Evolutionary conservation across 108 stramenopile species (phyloP).

Genomic region (Cyclostephanos invisitatus): DNA sequence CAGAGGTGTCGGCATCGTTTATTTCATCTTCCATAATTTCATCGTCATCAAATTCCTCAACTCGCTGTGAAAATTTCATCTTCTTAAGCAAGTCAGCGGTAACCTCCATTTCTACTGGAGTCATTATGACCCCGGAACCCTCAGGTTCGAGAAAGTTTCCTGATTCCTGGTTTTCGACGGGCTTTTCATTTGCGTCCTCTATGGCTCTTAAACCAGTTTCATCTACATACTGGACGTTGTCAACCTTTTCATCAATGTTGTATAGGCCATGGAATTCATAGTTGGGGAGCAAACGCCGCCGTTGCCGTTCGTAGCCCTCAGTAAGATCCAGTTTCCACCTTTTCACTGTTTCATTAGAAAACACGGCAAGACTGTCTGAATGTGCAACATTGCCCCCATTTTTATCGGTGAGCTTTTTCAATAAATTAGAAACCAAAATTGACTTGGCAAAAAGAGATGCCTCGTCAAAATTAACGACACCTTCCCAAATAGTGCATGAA

Average conservation of each 20-base stretch:
- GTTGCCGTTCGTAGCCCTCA: constrained; percentile 85
- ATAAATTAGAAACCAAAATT: constrained; percentile 21
- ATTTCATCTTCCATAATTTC: constrained; percentile 69
- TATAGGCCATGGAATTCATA: constrained; percentile 91
- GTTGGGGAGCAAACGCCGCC: constrained; percentile 83
- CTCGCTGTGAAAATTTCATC: constrained; percentile 56
- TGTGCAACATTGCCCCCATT: constrained; percentile 6
- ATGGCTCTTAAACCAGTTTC: constrained; percentile 28
- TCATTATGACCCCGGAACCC: constrained; percentile 11
- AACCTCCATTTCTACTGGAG: constrained; percentile 63
- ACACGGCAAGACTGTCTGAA: constrained; percentile 3
- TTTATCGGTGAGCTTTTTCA: constrained; percentile 14
- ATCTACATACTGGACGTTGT: constrained; percentile 43
- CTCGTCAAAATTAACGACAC: constrained; percentile 52
- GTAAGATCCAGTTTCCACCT: constrained; percentile 89
- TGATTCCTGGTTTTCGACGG: constrained; percentile 16
- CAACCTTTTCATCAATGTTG: constrained; percentile 75
- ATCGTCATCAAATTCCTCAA: constrained; percentile 64
- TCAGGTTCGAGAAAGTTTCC: constrained; percentile 1
- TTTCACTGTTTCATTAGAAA: constrained; percentile 33
- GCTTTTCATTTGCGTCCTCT: constrained; percentile 25
- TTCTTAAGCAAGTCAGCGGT: constrained; percentile 81
- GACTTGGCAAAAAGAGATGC: constrained; percentile 50
- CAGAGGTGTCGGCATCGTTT: constrained; percentile 32
- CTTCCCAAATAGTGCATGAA: constrained; percentile 86